phyloP scores from a whole-genome alignment of 306 rosid species.

The Cucurbita ficifolia region DNA sequence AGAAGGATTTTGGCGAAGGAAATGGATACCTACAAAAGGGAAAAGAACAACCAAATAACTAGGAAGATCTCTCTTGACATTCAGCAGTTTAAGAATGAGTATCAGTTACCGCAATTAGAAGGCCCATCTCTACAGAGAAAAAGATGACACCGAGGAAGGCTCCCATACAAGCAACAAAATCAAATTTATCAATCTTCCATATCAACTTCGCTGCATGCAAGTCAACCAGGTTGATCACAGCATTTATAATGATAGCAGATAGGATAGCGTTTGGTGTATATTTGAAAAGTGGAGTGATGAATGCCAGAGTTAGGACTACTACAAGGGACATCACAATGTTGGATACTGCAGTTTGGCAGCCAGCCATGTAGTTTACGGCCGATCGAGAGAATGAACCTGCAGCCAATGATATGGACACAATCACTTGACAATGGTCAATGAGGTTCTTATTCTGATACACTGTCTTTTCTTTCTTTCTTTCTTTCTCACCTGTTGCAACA shows the following conservation, averaged over 20 bases:
- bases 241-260: conserved; percentile 75
- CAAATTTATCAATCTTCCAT: conserved; percentile 86
- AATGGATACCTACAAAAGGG: conserved; percentile 49
- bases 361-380: conserved; percentile 87
- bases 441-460: not conserved
- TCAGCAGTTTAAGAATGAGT: not conserved
- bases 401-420: conserved; percentile 1
- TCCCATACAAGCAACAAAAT: conserved; percentile 90
- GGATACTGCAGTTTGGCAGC: conserved; percentile 82
- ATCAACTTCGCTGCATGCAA: conserved; percentile 64
- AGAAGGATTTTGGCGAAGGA: conserved; percentile 85
- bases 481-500: conserved; percentile 69
- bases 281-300: conserved; percentile 78
- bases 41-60: not conserved
- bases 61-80: conserved; percentile 7
- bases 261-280: conserved; percentile 88
- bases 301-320: conserved; percentile 62
- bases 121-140: conserved; percentile 70
- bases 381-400: conserved; percentile 96
- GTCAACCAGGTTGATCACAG: conserved; percentile 79
- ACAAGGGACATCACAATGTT: conserved; percentile 81
- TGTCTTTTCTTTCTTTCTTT: not conserved
- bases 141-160: conserved; percentile 90
- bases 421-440: not conserved
- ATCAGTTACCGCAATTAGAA: conserved; percentile 61